A percentile compares a stretch with the other conserved stretches of the same genome.
These are phyloP conservation scores for Pseudonitzschia delicatissima DNA, from an alignment of 108 stramenopile genomes.

Conservation along the genomic window DNA sequence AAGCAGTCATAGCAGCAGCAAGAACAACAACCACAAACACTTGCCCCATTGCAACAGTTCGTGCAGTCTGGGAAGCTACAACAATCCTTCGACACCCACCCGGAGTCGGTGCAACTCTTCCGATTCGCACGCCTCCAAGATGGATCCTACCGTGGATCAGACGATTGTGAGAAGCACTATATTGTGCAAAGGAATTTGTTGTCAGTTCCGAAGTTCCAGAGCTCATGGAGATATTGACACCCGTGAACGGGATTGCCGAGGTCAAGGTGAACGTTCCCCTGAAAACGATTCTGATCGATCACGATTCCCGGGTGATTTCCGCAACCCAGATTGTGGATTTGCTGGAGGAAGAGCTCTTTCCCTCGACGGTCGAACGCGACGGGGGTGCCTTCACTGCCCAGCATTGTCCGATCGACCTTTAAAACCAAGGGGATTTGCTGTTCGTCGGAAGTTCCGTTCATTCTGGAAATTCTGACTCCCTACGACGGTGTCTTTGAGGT, in stretches of 20 bases:
- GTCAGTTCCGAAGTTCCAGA: constrained; percentile 8
- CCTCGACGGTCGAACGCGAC: not conserved
- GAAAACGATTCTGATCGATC: constrained; percentile 1
- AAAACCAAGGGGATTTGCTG: not conserved
- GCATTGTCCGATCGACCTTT: constrained; percentile 8
- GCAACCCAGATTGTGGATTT: constrained; percentile 3
- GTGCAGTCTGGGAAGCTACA: not conserved
- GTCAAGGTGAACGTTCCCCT: constrained; percentile 7
- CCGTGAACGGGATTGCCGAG: not conserved
- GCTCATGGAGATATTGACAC: not conserved
- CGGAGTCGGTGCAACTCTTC: not conserved
- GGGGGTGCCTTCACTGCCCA: not conserved
- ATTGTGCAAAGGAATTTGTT: constrained; percentile 2
- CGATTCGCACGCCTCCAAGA: not conserved
- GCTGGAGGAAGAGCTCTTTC: not conserved
- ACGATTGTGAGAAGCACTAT: not conserved
- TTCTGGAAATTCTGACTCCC: not conserved
- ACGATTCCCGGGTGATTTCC: not conserved
- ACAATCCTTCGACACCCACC: not conserved
- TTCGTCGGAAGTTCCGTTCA: constrained; percentile 1
- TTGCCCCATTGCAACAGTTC: not conserved
- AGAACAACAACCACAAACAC: not conserved
- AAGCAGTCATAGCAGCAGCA: not conserved
- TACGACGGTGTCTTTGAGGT: not conserved
- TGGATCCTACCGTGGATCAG: not conserved